Evolutionary conservation across 2,329 filamentous ascomycete species (phyloP).

Genomic region (Pseudonectria buxi): DNA sequence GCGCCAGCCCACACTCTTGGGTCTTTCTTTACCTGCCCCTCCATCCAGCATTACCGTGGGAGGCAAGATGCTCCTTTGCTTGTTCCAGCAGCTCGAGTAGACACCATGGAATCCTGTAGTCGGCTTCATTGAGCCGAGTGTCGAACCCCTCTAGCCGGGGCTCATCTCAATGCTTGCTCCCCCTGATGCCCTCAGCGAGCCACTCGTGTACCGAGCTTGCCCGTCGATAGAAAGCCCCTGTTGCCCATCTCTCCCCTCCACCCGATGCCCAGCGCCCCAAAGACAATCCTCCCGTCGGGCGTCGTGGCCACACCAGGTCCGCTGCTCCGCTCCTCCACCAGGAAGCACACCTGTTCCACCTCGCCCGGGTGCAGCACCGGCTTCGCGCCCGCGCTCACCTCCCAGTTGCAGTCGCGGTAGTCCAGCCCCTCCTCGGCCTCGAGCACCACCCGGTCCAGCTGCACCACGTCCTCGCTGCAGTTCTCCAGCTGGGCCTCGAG

Average conservation of each 20-base stretch:
- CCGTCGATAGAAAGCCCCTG: conserved; percentile 78
- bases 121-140: too few species aligned
- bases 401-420: conserved; percentile 54
- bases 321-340: conserved; percentile 39
- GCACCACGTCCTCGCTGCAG: conserved; percentile 74
- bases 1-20: too few species aligned
- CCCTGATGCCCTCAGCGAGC: conserved; percentile 17
- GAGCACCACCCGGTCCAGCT: conserved; percentile 61
- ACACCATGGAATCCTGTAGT: conserved; percentile 2
- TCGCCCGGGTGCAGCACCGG: conserved; percentile 56
- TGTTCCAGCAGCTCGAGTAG: conserved; percentile 3
- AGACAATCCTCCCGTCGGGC: conserved; percentile 52
- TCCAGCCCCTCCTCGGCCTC: conserved; percentile 45
- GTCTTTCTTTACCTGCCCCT: conserved; percentile 2
- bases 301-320: conserved; percentile 37
- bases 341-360: conserved; percentile 60
- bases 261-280: conserved; percentile 78
- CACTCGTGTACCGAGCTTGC: conserved; percentile 59
- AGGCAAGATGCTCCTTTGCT: conserved; percentile 1
- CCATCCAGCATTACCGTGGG: conserved; percentile 2
- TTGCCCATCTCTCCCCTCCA: conserved; percentile 92
- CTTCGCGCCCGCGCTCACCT: conserved; percentile 33
- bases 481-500: conserved; percentile 96
- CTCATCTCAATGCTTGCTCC: conserved; percentile 5
- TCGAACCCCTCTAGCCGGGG: too few species aligned